A percentile compares a stretch with the other conserved stretches of the same genome.
Conservation (phyloP, 176 grass and related monocot species). For the Cenchrus purpureus region DNA sequence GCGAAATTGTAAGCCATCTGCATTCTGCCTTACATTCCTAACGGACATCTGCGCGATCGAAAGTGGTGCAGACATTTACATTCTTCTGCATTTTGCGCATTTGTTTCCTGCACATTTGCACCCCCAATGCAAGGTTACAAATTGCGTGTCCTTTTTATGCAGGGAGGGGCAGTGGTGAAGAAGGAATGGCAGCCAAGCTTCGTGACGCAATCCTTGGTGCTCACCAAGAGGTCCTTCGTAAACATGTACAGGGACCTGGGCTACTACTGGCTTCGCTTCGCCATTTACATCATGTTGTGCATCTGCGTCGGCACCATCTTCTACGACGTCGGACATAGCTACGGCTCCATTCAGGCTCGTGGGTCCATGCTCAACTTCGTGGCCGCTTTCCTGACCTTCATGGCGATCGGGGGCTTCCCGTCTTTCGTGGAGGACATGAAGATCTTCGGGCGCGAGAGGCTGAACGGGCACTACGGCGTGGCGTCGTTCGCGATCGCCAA, state of each 20-base stretch:
- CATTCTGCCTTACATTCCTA: background rate
- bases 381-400: conserved; percentile 90
- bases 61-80: background rate
- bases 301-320: conserved; percentile 83
- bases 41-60: background rate
- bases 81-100: background rate
- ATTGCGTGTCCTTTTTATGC: background rate
- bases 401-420: conserved; percentile 95
- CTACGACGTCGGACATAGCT: conserved; percentile 64
- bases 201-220: conserved; percentile 64
- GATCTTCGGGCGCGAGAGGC: conserved; percentile 79
- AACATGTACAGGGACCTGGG: conserved; percentile 97
- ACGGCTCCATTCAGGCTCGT: conserved; percentile 85
- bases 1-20: conserved; percentile 38
- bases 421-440: conserved; percentile 99
- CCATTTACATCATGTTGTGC: conserved; percentile 73
- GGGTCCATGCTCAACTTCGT: conserved; percentile 89
- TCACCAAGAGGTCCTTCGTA: conserved; percentile 86
- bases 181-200: conserved; percentile 71
- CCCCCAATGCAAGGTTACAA: background rate
- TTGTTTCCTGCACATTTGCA: background rate
- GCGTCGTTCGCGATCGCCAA: conserved; percentile 76
- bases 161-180: conserved; percentile 68
- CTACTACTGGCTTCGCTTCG: conserved; percentile 92
- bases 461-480: conserved; percentile 96